Evolutionary conservation across 805 yeast species (phyloP).

Genomic region (Pichia heedii): DNA sequence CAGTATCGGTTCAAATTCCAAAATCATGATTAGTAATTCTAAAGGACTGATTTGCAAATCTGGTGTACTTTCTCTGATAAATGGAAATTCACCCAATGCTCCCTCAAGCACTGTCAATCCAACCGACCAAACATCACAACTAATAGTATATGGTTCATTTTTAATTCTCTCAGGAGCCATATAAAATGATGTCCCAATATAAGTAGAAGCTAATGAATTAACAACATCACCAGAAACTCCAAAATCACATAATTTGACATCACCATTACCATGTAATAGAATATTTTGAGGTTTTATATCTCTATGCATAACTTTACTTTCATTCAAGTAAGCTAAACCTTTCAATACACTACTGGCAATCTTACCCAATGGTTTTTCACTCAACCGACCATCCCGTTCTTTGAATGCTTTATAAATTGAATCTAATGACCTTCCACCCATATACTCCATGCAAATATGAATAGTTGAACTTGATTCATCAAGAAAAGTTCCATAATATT

Average conservation of each 20-base stretch:
- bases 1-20: conserved; percentile 73
- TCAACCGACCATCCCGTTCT: conserved; percentile 71
- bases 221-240: conserved; percentile 98
- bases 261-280: conserved; percentile 62
- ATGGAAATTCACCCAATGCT: conserved; percentile 87
- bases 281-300: conserved; percentile 96
- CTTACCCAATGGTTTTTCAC: conserved; percentile 88
- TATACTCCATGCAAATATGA: conserved; percentile 93
- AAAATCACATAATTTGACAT: conserved; percentile 90
- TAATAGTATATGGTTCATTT: conserved; percentile 91
- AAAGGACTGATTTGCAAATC: conserved; percentile 62
- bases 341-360: conserved; percentile 77
- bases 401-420: conserved; percentile 78
- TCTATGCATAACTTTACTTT: conserved; percentile 81
- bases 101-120: conserved; percentile 90
- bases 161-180: conserved; percentile 98
- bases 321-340: conserved; percentile 84
- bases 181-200: conserved; percentile 94
- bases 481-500: conserved; percentile 86
- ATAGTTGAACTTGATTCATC: conserved; percentile 71
- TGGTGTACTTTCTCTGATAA: conserved; percentile 29
- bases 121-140: conserved; percentile 94
- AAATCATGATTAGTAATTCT: conserved; percentile 71
- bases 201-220: conserved; percentile 89
- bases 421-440: conserved; percentile 89